Conservation (phyloP, 169 alveolate species). For the Besnoitia besnoiti region DNA sequence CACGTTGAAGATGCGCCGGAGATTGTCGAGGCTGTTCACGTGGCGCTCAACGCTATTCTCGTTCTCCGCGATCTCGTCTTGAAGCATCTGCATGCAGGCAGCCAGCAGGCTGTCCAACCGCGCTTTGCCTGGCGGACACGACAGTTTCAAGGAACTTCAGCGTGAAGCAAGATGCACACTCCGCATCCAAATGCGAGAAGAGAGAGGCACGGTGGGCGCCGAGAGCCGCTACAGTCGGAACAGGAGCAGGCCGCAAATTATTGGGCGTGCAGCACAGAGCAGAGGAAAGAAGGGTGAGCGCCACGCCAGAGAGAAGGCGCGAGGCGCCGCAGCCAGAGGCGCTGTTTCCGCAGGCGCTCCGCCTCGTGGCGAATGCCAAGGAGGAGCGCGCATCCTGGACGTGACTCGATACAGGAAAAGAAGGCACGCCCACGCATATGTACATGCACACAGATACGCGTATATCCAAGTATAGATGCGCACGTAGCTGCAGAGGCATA, state of each 20-base stretch:
- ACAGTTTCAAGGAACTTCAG: not conserved
- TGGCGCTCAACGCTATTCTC: not conserved
- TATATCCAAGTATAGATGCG: too few species aligned
- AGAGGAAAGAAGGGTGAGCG: too few species aligned
- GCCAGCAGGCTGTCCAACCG: not conserved
- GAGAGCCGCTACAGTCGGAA: not conserved
- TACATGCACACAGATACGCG: too few species aligned
- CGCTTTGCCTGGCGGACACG: not conserved
- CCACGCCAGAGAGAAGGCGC: too few species aligned
- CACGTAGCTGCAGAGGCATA: too few species aligned
- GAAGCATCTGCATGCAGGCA: slow-evolving; percentile 14
- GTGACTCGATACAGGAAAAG: too few species aligned
- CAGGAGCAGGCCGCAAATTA: not conserved
- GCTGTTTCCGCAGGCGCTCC: too few species aligned
- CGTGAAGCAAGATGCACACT: not conserved
- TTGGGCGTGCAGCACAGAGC: too few species aligned
- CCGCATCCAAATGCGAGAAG: not conserved
- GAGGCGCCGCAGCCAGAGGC: too few species aligned
- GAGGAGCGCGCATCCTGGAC: too few species aligned
- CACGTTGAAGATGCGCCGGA: not conserved
- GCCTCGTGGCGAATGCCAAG: too few species aligned
- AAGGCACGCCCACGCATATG: too few species aligned
- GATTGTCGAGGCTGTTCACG: not conserved
- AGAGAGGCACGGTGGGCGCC: not conserved
- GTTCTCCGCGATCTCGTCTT: not conserved